Evolutionary conservation across 2,329 filamentous ascomycete genomes (phyloP).

Genomic region (Zymoseptoria crescenta): DNA sequence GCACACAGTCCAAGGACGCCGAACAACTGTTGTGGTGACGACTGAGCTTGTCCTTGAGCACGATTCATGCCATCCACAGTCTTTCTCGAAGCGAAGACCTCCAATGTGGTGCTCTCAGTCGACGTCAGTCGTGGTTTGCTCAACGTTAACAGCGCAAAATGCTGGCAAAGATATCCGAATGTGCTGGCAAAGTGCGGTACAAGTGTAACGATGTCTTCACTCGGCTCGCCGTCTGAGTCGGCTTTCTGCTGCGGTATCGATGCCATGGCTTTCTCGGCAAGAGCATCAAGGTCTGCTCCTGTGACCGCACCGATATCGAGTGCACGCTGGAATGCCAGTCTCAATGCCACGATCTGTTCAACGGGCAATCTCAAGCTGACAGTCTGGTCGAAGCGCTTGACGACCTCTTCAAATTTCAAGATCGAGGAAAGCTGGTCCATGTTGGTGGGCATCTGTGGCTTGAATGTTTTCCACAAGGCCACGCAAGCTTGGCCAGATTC

Average conservation of each 20-base stretch:
- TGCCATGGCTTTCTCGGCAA: conserved; percentile 13
- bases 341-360: conserved; percentile 19
- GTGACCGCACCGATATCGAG: conserved; percentile 10
- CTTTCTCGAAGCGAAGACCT: conserved; percentile 11
- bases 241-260: conserved; percentile 8
- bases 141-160: conserved; percentile 9
- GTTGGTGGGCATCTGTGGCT: conserved; percentile 48
- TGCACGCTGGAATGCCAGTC: conserved; percentile 20
- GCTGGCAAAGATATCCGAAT: conserved; percentile 41
- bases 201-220: conserved; percentile 2
- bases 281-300: conserved; percentile 9
- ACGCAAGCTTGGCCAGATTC: conserved; percentile 16
- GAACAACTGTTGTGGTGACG: not conserved
- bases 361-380: conserved; percentile 20
- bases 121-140: not conserved
- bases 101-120: conserved; percentile 6
- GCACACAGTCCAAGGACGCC: conserved; percentile 6
- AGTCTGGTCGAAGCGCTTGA: conserved; percentile 38
- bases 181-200: conserved; percentile 39
- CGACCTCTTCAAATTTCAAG: conserved; percentile 37
- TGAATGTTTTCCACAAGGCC: conserved; percentile 53
- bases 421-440: conserved; percentile 32
- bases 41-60: not conserved
- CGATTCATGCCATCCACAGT: conserved; percentile 1
- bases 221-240: not conserved